Evolutionary conservation across 306 rosid genomes (phyloP), one percentile per base, ranked within the genome.

Genomic region (Pterocarpus macrocarpus): DNA sequence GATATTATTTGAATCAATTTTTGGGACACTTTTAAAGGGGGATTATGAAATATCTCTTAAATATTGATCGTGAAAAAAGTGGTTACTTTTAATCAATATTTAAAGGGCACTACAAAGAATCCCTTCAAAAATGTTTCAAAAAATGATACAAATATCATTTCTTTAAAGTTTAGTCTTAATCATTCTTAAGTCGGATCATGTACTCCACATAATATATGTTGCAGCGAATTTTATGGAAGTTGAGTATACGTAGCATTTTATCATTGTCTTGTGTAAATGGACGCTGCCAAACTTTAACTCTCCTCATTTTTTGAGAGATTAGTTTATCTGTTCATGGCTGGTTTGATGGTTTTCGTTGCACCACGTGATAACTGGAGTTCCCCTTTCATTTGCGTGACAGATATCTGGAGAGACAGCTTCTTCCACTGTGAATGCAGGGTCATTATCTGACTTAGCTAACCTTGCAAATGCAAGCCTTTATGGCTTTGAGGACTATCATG

Each of bases 401-500:
- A 89, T 95, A 9, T 95, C 99, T 5, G 99, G 99, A 80, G 97
- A 95, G 76, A 91, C 95, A 1, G 99, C 98, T 62, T 93, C 99
- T 78, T 89, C 97, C 13, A 95, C 97, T 0, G 99, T 95, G 34
- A 95, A 84, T 57, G 89, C 98, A 0, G 95, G 97, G 47, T 95
- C 99, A 11, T 80, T 90, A 64, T 90, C 99, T 3, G 99, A 95
- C 79, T 88, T 95, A 71, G 84, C 96, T 2, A 91, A 89, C 79
- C 83, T 95, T 57, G 91, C 97, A 57, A 93, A 85, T 77, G 94
- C 84, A 39, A 93, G 97, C 73, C 90, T 95, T 36, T 95, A 95
- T n/a, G 99, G 99, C 14, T 95, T 95, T 50, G 99, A 95, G 75
- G 99, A 95, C 83, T 95, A 95, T 84, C 99, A 95, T 17, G 99